Evolutionary conservation across 2,329 filamentous ascomycete species (phyloP).

Genomic region (Aureobasidium sp.): DNA sequence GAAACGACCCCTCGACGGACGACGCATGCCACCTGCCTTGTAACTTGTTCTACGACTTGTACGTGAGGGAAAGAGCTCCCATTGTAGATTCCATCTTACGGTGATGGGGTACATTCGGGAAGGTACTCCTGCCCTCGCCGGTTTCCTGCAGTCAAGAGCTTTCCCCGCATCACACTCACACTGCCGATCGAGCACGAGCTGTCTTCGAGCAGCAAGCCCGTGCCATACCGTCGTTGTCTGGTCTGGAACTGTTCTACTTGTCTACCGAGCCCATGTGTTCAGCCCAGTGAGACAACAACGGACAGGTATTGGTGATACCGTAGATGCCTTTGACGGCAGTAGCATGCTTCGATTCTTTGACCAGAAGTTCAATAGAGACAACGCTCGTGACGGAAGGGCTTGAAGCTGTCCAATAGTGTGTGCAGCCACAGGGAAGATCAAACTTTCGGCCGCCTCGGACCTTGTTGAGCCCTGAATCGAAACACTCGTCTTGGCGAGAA

Average conservation of each 20-base stretch:
- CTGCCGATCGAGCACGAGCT: not conserved
- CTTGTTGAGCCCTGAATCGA: not conserved
- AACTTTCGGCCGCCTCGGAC: slow-evolving; percentile 10
- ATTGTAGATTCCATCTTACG: not conserved
- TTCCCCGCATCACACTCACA: slow-evolving; percentile 4
- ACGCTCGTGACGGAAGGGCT: not conserved
- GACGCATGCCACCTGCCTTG: not conserved
- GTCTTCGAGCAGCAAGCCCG: not conserved
- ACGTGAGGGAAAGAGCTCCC: not conserved
- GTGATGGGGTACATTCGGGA: not conserved
- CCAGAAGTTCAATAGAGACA: slow-evolving; percentile 6
- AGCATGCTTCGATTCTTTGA: not conserved
- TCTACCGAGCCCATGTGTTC: not conserved
- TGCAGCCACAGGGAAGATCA: not conserved
- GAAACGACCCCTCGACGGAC: not conserved
- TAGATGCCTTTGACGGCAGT: slow-evolving; percentile 9
- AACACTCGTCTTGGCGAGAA: not conserved
- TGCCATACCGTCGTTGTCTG: not conserved
- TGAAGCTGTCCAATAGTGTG: not conserved
- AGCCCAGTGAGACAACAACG: not conserved
- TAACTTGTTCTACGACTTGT: not conserved
- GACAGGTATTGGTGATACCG: not conserved
- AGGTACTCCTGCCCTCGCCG: not conserved
- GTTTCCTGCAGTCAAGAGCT: not conserved
- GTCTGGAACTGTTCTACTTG: not conserved